Evolutionary conservation across 805 yeast genomes (phyloP).

Genomic region (Sungouiella blattae): DNA sequence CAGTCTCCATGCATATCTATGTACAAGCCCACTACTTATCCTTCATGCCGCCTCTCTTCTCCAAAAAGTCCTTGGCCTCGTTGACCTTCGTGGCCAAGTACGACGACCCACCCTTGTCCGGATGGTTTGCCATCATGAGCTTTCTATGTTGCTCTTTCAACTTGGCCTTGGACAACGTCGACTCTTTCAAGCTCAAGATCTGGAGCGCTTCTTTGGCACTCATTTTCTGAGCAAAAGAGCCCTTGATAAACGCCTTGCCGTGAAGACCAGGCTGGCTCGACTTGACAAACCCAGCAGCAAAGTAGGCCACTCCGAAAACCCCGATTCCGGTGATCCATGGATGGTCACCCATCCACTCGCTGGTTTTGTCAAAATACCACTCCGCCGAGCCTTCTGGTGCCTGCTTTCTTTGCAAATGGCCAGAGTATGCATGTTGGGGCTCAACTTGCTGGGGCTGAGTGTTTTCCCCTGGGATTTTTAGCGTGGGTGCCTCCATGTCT

Average conservation of each 20-base stretch:
- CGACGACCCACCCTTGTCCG: slow-evolving; percentile 92
- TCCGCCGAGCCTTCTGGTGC: slow-evolving; percentile 50
- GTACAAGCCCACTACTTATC: slow-evolving; percentile 24
- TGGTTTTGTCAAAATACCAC: slow-evolving; percentile 59
- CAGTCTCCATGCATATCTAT: slow-evolving; percentile 4
- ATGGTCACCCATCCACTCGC: slow-evolving; percentile 65
- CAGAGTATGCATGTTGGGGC: slow-evolving; percentile 28
- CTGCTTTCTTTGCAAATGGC: slow-evolving; percentile 38
- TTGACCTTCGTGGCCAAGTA: slow-evolving; percentile 86
- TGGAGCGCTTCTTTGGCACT: slow-evolving; percentile 82
- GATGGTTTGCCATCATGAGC: slow-evolving; percentile 87
- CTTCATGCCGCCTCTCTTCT: slow-evolving; percentile 58
- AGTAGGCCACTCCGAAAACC: slow-evolving; percentile 58
- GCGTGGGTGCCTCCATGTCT: slow-evolving; percentile 52
- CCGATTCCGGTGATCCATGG: slow-evolving; percentile 75
- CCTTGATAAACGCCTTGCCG: slow-evolving; percentile 71
- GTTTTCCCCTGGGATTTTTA: slow-evolving; percentile 54
- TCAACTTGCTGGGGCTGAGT: slow-evolving; percentile 20
- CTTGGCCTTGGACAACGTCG: slow-evolving; percentile 56
- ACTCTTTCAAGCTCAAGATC: slow-evolving; percentile 72
- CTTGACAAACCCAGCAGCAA: slow-evolving; percentile 65
- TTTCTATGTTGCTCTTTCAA: slow-evolving; percentile 77
- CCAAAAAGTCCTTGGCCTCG: slow-evolving; percentile 84
- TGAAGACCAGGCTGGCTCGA: slow-evolving; percentile 62
- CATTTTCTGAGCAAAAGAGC: slow-evolving; percentile 93